Percentiles rank a stretch among this genome's conserved stretches.
These are phyloP conservation scores for Exutisphaerella laricina DNA, from an alignment of 2,329 filamentous ascomycete genomes.

Conservation along the genomic window DNA sequence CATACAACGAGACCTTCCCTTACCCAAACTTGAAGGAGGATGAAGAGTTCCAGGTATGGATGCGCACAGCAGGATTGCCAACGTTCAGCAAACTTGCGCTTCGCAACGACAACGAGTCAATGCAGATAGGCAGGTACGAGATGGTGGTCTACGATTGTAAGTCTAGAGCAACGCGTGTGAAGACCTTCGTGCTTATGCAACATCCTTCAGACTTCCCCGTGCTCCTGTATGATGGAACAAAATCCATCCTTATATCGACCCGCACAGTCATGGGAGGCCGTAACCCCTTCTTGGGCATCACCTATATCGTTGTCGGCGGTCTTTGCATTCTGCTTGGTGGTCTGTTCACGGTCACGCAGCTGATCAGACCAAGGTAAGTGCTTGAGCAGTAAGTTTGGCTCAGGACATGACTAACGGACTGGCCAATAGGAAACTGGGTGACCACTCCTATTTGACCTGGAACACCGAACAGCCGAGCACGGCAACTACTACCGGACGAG, in stretches of 20 bases:
- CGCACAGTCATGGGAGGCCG: conserved; percentile 89
- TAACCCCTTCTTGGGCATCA: conserved; percentile 93
- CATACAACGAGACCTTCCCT: conserved; percentile 62
- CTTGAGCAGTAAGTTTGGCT: no score
- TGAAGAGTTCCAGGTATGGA: conserved; percentile 95
- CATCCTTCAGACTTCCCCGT: conserved; percentile 67
- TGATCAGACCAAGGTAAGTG: conserved; percentile 82
- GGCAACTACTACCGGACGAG: conserved; percentile 47
- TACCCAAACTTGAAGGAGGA: conserved; percentile 69
- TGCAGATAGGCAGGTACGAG: conserved; percentile 68
- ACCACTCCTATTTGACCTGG: conserved; percentile 90
- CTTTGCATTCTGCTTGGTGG: conserved; percentile 84
- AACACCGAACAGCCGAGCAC: conserved; percentile 64
- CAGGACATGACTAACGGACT: conserved; percentile 9
- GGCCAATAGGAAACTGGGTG: conserved; percentile 75
- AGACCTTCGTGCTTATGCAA: conserved; percentile 16
- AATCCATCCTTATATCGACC: conserved; percentile 84
- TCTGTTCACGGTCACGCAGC: conserved; percentile 82
- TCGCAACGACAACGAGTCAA: conserved; percentile 65
- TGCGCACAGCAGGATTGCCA: conserved; percentile 91
- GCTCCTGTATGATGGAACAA: conserved; percentile 72
- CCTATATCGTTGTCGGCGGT: conserved; percentile 89
- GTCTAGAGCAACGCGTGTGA: conserved; percentile 35
- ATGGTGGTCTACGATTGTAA: conserved; percentile 73
- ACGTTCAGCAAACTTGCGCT: conserved; percentile 90